Base-by-base conservation (phyloP, 2,329 filamentous ascomycete species). In the Chaetomiaceae sp. region DNA sequence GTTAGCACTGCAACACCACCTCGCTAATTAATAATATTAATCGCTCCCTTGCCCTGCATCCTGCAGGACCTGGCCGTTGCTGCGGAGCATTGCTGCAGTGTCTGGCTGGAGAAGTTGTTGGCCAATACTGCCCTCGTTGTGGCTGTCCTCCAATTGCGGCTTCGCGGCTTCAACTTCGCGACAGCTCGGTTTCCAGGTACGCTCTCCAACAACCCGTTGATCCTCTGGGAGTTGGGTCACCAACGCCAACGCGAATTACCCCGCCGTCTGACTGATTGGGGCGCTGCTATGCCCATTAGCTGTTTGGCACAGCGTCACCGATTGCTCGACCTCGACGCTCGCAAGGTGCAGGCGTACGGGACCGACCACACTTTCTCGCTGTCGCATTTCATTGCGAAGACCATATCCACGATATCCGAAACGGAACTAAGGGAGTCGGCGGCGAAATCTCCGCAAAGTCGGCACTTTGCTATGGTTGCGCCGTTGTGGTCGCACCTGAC, bases 391-490 rank as follows among this genome's bases (percentile, higher is more conserved):
- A 14, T 5, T 23, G 25, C 25, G 25, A n/a, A n/a, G n/a, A n/a
- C n/a, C n/a, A n/a, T n/a, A 27, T 27, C 25, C 25, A 43, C n/a
- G n/a, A n/a, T n/a, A n/a, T n/a, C n/a, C n/a, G n/a, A n/a, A n/a
- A n/a, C n/a, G n/a, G n/a, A n/a, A n/a, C n/a, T n/a, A n/a, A n/a
- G n/a, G n/a, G n/a, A 17, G 9, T 17, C 17, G 21, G 35, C 30
- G 45, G 21, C 34, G 43, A 34, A 21, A 13, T 23, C 23, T 31
- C 42, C 23, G 17, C 31, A 16, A 3, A 5, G 12, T 43, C 23
- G 19, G 9, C 43, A 16, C 19, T n/a, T 42, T 56, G 55, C 40
- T 54, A 50, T 56, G 55, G 51, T 59, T 49, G 50, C 25, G 50
- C 40, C 30, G 44, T 37, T 46, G 48, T 38, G 25, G 23, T 45